phyloP scores from a whole-genome alignment of 768 basidiomycete species.

The Tricholoma bakamatsutake region DNA sequence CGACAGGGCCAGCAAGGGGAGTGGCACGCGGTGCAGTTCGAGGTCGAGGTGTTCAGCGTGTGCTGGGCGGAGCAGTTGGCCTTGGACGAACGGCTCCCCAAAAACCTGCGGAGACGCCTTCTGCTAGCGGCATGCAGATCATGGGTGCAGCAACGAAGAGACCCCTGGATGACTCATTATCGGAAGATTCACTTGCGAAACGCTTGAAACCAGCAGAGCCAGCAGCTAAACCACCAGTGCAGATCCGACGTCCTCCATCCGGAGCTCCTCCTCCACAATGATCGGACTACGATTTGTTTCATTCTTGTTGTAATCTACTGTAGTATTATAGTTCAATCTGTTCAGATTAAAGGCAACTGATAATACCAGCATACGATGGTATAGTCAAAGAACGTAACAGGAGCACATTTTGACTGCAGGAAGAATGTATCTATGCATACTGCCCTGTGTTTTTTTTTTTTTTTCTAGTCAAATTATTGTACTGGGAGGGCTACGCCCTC shows the following conservation, averaged over 20 bases:
- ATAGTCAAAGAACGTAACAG: too few relatives aligned
- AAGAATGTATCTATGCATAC: too few relatives aligned
- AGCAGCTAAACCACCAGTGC: constrained; percentile 14
- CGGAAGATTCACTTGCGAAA: constrained; percentile 60
- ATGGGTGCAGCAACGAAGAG: constrained; percentile 64
- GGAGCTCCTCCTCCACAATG: constrained; percentile 45
- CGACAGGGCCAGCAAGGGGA: constrained; percentile 20
- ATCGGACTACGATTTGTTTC: constrained; percentile 14
- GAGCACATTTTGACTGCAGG: too few relatives aligned
- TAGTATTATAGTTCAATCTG: not conserved
- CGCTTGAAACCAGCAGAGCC: constrained; percentile 54
- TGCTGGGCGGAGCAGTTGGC: constrained; percentile 11
- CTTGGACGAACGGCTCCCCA: constrained; percentile 15
- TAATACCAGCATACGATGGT: too few relatives aligned
- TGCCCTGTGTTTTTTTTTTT: too few relatives aligned
- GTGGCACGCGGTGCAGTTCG: constrained; percentile 30
- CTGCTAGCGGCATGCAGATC: constrained; percentile 45
- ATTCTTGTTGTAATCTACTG: not conserved
- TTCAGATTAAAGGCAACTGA: not conserved
- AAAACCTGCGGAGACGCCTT: constrained; percentile 23
- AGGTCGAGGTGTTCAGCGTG: constrained; percentile 19
- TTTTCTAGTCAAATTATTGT: too few relatives aligned
- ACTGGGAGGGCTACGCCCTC: too few relatives aligned
- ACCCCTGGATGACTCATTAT: constrained; percentile 42
- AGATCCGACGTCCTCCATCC: constrained; percentile 14